These are phyloP conservation scores for Dicorynia guianensis DNA, from an alignment of 306 rosid species.

Conservation along the genomic window DNA sequence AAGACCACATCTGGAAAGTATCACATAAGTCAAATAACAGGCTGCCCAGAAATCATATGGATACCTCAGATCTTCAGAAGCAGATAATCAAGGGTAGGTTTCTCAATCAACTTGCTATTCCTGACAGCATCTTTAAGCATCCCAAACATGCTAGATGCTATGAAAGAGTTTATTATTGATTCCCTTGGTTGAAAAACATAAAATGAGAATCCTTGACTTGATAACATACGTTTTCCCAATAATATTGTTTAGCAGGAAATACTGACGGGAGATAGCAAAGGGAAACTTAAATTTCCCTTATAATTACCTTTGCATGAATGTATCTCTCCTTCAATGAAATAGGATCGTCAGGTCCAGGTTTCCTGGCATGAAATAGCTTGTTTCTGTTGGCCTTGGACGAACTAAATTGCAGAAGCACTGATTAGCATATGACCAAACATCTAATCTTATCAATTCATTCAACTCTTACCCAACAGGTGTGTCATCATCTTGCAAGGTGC, in stretches of 20 bases:
- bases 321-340: conserved; percentile 71
- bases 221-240: conserved; percentile 13
- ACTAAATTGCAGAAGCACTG: conserved; percentile 49
- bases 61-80: not conserved
- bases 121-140: conserved; percentile 1
- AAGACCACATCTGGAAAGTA: not conserved
- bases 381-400: conserved; percentile 52
- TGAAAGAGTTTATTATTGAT: conserved; percentile 17
- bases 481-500: conserved; percentile 49
- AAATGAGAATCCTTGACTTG: conserved; percentile 25
- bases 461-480: conserved; percentile 53
- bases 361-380: conserved; percentile 46
- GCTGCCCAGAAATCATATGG: not conserved
- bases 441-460: conserved; percentile 26
- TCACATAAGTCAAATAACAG: conserved; percentile 13
- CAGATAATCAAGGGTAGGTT: not conserved
- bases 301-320: conserved; percentile 76
- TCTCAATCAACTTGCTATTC: not conserved
- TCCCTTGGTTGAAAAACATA: conserved; percentile 10
- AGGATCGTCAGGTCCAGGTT: conserved; percentile 68
- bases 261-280: conserved; percentile 17
- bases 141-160: conserved; percentile 9
- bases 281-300: conserved; percentile 27
- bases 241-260: conserved; percentile 5
- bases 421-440: conserved; percentile 39